These are phyloP conservation scores for Didymella sp. DNA, from an alignment of 2,329 filamentous ascomycete species.

Conservation along the genomic window DNA sequence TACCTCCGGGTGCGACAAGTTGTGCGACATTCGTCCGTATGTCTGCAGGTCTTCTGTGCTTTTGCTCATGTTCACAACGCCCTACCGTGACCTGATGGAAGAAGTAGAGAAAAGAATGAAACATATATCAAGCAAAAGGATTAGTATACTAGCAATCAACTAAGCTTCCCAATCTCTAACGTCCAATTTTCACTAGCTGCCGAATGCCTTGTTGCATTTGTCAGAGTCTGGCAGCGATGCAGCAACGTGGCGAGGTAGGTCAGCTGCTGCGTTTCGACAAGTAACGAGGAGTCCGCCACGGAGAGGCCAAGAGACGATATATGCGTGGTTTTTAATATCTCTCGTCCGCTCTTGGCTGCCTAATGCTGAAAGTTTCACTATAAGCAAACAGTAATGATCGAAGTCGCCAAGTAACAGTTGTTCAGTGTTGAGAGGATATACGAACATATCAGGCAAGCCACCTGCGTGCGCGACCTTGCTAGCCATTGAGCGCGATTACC, in stretches of 20 bases:
- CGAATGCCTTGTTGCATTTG: not conserved
- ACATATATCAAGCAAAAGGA: not conserved
- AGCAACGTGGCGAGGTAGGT: not conserved
- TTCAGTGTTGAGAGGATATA: not conserved
- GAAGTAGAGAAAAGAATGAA: not conserved
- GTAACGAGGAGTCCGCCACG: not conserved
- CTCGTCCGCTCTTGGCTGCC: slow-evolving; percentile 10
- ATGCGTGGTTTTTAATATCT: slow-evolving; percentile 1
- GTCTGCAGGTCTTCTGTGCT: not conserved
- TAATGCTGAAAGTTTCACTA: slow-evolving; percentile 3
- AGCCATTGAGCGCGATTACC: not conserved
- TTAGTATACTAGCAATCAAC: too few species aligned
- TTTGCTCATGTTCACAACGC: not conserved
- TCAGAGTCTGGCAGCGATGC: not conserved
- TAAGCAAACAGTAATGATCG: slow-evolving; percentile 9
- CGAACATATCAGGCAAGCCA: slow-evolving; percentile 1
- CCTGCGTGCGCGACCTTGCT: slow-evolving; percentile 5
- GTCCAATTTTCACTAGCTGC: not conserved
- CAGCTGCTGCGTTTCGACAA: not conserved
- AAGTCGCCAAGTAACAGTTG: slow-evolving; percentile 12
- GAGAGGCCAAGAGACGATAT: slow-evolving; percentile 6
- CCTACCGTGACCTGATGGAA: too few species aligned
- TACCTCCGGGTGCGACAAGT: not conserved
- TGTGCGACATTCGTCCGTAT: not conserved
- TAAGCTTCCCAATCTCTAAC: not conserved